Percentiles rank a stretch among this genome's conserved stretches.
Conservation (phyloP, 2,329 filamentous ascomycete genomes). For the Calonectria henricotiae region DNA sequence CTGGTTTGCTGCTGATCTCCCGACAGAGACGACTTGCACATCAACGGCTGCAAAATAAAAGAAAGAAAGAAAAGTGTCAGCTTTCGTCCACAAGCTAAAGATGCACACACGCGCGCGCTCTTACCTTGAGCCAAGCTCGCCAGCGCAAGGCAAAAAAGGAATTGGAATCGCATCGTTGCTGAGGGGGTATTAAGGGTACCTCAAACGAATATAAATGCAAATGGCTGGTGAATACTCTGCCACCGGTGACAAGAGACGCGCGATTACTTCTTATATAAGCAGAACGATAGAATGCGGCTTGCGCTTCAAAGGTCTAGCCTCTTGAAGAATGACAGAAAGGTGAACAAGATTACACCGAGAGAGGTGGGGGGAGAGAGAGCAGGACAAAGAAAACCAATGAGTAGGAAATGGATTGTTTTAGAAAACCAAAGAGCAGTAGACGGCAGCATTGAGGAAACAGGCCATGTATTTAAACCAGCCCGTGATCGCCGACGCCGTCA, state of each 20-base stretch:
- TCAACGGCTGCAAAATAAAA: constrained; percentile 52
- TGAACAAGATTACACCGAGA: constrained; percentile 1
- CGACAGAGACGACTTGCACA: constrained; percentile 79
- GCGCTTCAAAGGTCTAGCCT: constrained; percentile 56
- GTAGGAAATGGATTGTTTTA: constrained; percentile 35
- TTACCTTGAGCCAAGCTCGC: constrained; percentile 66
- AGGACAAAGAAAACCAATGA: constrained; percentile 49
- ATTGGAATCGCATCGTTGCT: constrained; percentile 70
- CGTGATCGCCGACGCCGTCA: constrained; percentile 12
- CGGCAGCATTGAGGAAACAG: constrained; percentile 49
- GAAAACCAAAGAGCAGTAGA: constrained; percentile 47
- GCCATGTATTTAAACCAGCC: constrained; percentile 62
- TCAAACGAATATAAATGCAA: constrained; percentile 44
- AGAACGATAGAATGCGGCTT: constrained; percentile 49
- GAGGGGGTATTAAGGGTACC: constrained; percentile 45
- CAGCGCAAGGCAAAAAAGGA: constrained; percentile 65
- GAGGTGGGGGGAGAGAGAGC: constrained; percentile 22
- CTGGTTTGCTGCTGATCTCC: constrained; percentile 66
- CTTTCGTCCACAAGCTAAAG: background rate
- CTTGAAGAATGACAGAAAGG: constrained; percentile 48
- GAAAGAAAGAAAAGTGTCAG: constrained; percentile 36
- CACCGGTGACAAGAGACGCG: constrained; percentile 33
- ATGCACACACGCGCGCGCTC: constrained; percentile 26
- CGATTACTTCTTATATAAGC: background rate
- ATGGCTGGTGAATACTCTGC: constrained; percentile 42